phyloP scores from a whole-genome alignment of 495 filamentous ascomycete species.

The Xylaria acuta region DNA sequence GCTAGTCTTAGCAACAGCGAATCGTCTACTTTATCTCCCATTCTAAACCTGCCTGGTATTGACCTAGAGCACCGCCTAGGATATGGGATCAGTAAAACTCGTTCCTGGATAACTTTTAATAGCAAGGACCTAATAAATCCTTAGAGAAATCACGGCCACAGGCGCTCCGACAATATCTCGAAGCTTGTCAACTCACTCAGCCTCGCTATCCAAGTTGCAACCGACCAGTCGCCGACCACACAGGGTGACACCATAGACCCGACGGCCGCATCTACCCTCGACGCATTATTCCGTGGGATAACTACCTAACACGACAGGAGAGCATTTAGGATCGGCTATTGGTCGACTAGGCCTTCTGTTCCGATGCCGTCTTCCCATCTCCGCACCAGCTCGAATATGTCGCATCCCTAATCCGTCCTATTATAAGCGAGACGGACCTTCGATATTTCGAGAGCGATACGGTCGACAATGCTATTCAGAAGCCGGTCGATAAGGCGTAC shows the following conservation, averaged over 20 bases:
- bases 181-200: constrained; percentile 41
- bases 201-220: constrained; percentile 42
- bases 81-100: constrained; percentile 13
- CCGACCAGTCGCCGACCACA: constrained; percentile 40
- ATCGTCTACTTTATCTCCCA: constrained; percentile 22
- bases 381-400: constrained; percentile 41
- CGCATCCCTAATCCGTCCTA: constrained; percentile 31
- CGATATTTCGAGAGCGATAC: constrained; percentile 38
- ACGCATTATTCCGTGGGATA: constrained; percentile 43
- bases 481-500: constrained; percentile 36
- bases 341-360: constrained; percentile 33
- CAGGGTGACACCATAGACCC: constrained; percentile 42
- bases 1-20: not conserved
- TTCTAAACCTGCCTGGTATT: too few species aligned
- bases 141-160: constrained; percentile 29
- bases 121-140: constrained; percentile 31
- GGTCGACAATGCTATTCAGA: constrained; percentile 41
- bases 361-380: constrained; percentile 37
- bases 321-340: constrained; percentile 38
- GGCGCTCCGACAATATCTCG: constrained; percentile 40
- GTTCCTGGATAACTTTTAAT: constrained; percentile 37
- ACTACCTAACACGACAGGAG: constrained; percentile 35
- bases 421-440: constrained; percentile 42
- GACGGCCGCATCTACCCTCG: constrained; percentile 41
- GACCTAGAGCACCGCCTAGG: not conserved